Evolutionary conservation across 352 stramenopile species (phyloP), one percentile per base, ranked within the genome.

Genomic region (Chrysophaeum taylorii): DNA sequence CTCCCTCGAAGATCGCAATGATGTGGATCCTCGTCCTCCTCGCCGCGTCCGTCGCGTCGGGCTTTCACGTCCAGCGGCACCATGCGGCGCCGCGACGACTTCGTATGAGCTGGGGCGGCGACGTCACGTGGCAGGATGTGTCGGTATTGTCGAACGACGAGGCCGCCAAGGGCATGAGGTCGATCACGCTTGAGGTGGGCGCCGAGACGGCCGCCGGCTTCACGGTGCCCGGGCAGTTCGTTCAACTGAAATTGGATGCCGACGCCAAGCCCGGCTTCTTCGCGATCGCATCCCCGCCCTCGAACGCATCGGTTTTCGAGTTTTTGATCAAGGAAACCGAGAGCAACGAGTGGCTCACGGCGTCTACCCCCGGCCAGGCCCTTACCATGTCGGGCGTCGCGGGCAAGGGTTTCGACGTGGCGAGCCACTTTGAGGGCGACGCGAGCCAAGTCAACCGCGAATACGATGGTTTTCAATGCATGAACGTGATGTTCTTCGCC

Each of bases 401-500:
- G 33, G 70, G 70, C 38, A 39, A 39, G 1, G 64, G 64, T 48
- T 70, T 39, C 64, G 16, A 39, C 7, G 7, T 27, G 23, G 48
- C 1, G 2, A 29, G 29, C 12, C 15, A 64, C 48, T 64, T 70
- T 27, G 42, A 48, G 21, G 29, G 15, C 25, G 73, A 73, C 27
- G 75, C 69, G 9, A 75, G 71, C 67, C 39, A 33, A 33, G 69
- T 78, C 37, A 71, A 62, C 62, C 33, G 69, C 37, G 64, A 80
- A 50, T 79, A 70, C 45, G 76, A 80, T 50, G 57, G 57, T 77
- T 78, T 52, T 73, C 69, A 35, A 53, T 76, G 25, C 74, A 73
- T 37, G 69, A 90, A 90, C 69, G 31, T 89, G 14, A 68, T 91
- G 0, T 70, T 91, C 9, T 84, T 90, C 63, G 84, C 82, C 14